Percentiles rank a stretch among this genome's conserved stretches.
Conservation (phyloP, 1,284 basidiomycete genomes). For the Apiotrichum siamense region DNA sequence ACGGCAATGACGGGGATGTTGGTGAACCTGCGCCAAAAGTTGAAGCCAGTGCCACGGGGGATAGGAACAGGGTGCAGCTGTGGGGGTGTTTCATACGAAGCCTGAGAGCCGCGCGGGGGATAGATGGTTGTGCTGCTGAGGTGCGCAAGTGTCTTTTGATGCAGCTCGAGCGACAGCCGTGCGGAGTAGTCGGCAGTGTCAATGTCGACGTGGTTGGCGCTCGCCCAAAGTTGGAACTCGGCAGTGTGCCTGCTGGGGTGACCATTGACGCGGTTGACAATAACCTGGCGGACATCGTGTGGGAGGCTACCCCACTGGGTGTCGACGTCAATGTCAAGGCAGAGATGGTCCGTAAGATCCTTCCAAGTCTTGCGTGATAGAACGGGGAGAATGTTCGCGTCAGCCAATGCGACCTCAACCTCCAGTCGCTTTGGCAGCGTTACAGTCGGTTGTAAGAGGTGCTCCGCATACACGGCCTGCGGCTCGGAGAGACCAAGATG, state of each 20-base stretch:
- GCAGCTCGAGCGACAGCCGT: neutral
- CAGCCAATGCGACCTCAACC: neutral
- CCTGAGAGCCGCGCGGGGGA: neutral
- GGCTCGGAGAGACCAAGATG: slow-evolving; percentile 11
- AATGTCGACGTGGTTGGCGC: neutral
- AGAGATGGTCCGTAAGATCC: slow-evolving; percentile 4
- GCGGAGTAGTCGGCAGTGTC: slow-evolving; percentile 3
- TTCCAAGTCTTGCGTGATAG: neutral
- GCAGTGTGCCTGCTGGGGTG: neutral
- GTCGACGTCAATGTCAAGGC: slow-evolving; percentile 6
- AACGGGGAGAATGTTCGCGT: neutral
- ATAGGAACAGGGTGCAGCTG: slow-evolving; percentile 1
- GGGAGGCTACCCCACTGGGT: slow-evolving; percentile 8
- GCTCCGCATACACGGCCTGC: slow-evolving; percentile 3
- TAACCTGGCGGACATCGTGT: neutral
- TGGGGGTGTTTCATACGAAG: neutral
- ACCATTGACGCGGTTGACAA: slow-evolving; percentile 4
- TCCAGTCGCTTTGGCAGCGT: neutral
- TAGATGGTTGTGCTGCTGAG: neutral
- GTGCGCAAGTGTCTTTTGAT: neutral
- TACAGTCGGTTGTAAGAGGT: neutral
- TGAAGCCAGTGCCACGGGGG: neutral
- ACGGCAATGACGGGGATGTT: neutral
- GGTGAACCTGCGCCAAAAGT: neutral
- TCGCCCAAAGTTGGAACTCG: slow-evolving; percentile 1